Conservation (phyloP, 2,329 filamentous ascomycete species). For the Myriosclerotinia duriaeana region DNA sequence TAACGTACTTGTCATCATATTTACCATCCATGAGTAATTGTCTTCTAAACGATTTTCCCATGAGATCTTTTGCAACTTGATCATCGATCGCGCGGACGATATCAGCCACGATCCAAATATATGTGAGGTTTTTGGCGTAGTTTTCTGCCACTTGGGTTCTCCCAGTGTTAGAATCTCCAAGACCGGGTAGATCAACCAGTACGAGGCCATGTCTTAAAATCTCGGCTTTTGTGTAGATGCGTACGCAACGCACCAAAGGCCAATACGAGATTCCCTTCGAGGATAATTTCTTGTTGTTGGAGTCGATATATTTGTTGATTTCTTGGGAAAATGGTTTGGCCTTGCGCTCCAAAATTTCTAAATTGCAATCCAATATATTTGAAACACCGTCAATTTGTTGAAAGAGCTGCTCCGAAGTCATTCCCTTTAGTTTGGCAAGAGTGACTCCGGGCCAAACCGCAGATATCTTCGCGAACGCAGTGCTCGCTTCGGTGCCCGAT, state of each 20-base stretch:
- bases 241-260: constrained; percentile 18
- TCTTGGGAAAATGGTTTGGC: neutral
- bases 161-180: constrained; percentile 9
- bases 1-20: neutral
- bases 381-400: neutral
- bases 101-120: constrained; percentile 8
- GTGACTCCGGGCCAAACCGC: constrained; percentile 3
- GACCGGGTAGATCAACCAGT: constrained; percentile 1
- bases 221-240: neutral
- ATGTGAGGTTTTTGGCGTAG: neutral
- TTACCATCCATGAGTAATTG: constrained; percentile 17
- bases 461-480: constrained; percentile 8
- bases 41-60: constrained; percentile 6
- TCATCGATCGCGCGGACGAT: constrained; percentile 13
- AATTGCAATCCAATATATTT: neutral
- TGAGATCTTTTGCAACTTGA: constrained; percentile 6
- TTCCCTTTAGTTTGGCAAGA: neutral
- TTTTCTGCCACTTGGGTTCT: constrained; percentile 3
- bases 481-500: neutral
- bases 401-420: neutral
- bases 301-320: neutral
- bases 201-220: constrained; percentile 10
- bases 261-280: neutral
- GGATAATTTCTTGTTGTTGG: neutral
- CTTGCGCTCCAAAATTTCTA: neutral